Evolutionary conservation across 768 basidiomycete genomes (phyloP).

Genomic region (Amanita thiersii): DNA sequence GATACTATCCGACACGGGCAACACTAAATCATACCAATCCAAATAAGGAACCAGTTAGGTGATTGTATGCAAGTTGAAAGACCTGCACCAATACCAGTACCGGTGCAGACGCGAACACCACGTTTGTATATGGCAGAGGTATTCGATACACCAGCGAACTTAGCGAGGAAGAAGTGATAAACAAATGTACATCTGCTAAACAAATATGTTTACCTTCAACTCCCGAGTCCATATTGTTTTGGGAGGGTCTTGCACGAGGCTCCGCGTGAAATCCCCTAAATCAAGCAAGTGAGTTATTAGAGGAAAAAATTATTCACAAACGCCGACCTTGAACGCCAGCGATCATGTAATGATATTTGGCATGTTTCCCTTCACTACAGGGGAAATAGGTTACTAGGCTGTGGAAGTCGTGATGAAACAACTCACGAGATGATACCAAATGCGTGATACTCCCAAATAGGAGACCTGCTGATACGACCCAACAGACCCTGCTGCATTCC

Average conservation of each 20-base stretch:
- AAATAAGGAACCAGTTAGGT: constrained; percentile 70
- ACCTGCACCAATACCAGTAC: constrained; percentile 75
- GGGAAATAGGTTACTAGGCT: constrained; percentile 7
- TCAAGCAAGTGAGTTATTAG: constrained; percentile 2
- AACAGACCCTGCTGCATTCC: constrained; percentile 82
- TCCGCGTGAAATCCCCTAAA: constrained; percentile 65
- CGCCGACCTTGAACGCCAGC: constrained; percentile 61
- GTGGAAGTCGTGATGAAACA: constrained; percentile 1
- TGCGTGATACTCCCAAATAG: constrained; percentile 76
- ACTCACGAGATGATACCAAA: constrained; percentile 72
- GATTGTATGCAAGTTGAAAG: constrained; percentile 75
- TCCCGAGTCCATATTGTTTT: constrained; percentile 71
- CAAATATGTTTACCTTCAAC: constrained; percentile 48
- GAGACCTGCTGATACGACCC: constrained; percentile 62
- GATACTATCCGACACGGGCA: too few species aligned
- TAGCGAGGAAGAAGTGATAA: constrained; percentile 6
- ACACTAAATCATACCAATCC: too few species aligned
- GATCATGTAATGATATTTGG: constrained; percentile 75
- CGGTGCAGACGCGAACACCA: constrained; percentile 76
- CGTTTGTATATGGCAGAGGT: constrained; percentile 74
- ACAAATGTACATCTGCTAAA: neutral
- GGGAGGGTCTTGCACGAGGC: constrained; percentile 64
- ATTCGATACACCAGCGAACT: constrained; percentile 78
- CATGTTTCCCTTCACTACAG: constrained; percentile 57
- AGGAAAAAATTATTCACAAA: neutral